These are phyloP conservation scores for Sphagnurus paluster DNA, from an alignment of 1,284 basidiomycete genomes.

Conservation along the genomic window DNA sequence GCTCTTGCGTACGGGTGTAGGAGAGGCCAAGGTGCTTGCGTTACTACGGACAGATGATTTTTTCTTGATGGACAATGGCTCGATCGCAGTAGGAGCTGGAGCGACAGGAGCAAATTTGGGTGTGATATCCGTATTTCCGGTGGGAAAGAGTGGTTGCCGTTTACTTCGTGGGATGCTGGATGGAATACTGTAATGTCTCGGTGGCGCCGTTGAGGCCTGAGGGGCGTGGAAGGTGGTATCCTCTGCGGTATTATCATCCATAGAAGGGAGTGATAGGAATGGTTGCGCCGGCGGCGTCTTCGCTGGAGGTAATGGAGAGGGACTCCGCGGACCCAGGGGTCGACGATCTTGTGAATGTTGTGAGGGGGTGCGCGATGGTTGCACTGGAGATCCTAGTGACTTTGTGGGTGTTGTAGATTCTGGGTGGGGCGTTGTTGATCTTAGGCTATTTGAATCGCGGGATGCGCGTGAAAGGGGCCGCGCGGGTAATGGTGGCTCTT, in stretches of 20 bases:
- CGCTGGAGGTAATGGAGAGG: constrained; percentile 60
- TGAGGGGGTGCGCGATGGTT: constrained; percentile 40
- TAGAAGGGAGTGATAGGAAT: constrained; percentile 35
- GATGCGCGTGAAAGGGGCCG: constrained; percentile 57
- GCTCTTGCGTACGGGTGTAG: constrained; percentile 42
- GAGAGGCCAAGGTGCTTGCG: constrained; percentile 30
- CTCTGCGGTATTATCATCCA: constrained; percentile 43
- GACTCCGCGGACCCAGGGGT: constrained; percentile 68
- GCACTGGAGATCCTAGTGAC: constrained; percentile 33
- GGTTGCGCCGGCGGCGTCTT: constrained; percentile 34
- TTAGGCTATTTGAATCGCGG: constrained; percentile 38
- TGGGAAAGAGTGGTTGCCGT: constrained; percentile 60
- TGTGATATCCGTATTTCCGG: constrained; percentile 47
- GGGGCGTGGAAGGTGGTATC: constrained; percentile 33
- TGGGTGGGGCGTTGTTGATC: constrained; percentile 41
- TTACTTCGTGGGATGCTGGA: constrained; percentile 66
- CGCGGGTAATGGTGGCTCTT: constrained; percentile 55
- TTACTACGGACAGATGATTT: constrained; percentile 57
- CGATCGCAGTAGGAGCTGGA: constrained; percentile 40
- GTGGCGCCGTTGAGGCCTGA: constrained; percentile 30
- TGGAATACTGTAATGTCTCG: constrained; percentile 29
- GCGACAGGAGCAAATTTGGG: constrained; percentile 40
- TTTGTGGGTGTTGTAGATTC: constrained; percentile 31
- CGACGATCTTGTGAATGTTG: constrained; percentile 52
- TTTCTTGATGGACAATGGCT: constrained; percentile 81